These are phyloP conservation scores for Penicillium paradoxum DNA, from an alignment of 495 filamentous ascomycete species.

Conservation along the genomic window DNA sequence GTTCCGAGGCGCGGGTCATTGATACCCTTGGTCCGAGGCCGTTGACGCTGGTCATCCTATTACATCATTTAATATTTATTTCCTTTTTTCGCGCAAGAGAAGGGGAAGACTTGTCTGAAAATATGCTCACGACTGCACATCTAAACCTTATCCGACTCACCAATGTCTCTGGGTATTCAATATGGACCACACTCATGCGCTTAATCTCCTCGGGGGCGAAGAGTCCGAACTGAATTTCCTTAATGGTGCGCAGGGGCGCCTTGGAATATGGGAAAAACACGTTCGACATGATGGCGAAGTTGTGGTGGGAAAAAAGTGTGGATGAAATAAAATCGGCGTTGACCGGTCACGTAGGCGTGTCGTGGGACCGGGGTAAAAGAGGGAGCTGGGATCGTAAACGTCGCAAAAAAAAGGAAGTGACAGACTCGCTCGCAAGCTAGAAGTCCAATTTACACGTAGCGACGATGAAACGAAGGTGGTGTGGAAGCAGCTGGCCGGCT, in stretches of 20 bases:
- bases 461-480: conserved; percentile 34
- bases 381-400: conserved; percentile 12
- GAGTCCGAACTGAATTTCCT: conserved; percentile 98
- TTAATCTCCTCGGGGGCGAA: conserved; percentile 97
- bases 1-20: conserved; percentile 94
- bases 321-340: conserved; percentile 5
- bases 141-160: conserved; percentile 31
- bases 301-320: conserved; percentile 13
- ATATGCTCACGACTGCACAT: neutral
- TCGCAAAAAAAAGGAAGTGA: conserved; percentile 23
- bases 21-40: conserved; percentile 80
- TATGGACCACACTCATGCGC: conserved; percentile 87
- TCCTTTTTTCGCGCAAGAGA: neutral
- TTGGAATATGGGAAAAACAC: conserved; percentile 87
- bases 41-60: conserved; percentile 79
- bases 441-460: conserved; percentile 21
- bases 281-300: conserved; percentile 74
- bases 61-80: conserved; percentile 20
- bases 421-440: conserved; percentile 10
- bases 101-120: conserved; percentile 1
- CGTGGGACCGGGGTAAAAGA: conserved; percentile 14
- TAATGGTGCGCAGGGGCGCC: conserved; percentile 89
- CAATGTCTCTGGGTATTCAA: conserved; percentile 97
- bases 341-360: conserved; percentile 4
- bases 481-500: conserved; percentile 42